phyloP scores from a whole-genome alignment of 768 basidiomycete genomes.

The Lentinula raphanica region DNA sequence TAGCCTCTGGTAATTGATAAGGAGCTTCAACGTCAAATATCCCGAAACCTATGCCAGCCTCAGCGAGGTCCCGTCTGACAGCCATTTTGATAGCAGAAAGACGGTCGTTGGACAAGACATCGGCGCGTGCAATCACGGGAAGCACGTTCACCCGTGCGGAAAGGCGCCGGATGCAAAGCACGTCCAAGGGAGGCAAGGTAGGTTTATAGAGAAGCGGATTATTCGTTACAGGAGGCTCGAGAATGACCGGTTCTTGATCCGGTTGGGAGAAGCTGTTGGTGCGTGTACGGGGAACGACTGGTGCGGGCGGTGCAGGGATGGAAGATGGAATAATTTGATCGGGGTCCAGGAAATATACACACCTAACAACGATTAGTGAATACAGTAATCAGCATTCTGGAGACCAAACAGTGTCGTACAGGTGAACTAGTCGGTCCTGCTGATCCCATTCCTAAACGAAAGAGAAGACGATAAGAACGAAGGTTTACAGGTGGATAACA shows the following conservation, averaged over 20 bases:
- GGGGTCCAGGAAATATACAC: constrained; percentile 85
- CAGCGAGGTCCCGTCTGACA: constrained; percentile 74
- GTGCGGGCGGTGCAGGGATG: constrained; percentile 56
- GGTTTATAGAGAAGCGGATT: constrained; percentile 66
- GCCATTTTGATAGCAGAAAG: constrained; percentile 75
- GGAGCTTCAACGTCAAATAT: constrained; percentile 77
- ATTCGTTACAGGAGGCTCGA: constrained; percentile 73
- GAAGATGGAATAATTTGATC: constrained; percentile 72
- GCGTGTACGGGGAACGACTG: constrained; percentile 63
- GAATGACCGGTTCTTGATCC: constrained; percentile 71
- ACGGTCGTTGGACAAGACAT: constrained; percentile 77
- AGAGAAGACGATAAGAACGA: constrained; percentile 15
- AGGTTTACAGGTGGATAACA: constrained; percentile 13
- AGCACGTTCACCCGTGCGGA: constrained; percentile 83
- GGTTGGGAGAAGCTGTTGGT: constrained; percentile 67
- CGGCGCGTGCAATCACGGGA: constrained; percentile 78
- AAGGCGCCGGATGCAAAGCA: constrained; percentile 72
- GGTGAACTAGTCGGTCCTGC: constrained; percentile 74
- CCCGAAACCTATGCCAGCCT: constrained; percentile 83
- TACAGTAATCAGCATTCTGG: neutral
- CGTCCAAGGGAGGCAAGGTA: constrained; percentile 65
- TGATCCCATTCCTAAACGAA: constrained; percentile 56
- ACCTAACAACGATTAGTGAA: constrained; percentile 35
- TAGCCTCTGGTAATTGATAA: constrained; percentile 45
- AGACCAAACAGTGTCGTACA: constrained; percentile 40